Evolutionary conservation across 2,329 filamentous ascomycete species (phyloP).

Genomic region (Trichoderma simmonsii): DNA sequence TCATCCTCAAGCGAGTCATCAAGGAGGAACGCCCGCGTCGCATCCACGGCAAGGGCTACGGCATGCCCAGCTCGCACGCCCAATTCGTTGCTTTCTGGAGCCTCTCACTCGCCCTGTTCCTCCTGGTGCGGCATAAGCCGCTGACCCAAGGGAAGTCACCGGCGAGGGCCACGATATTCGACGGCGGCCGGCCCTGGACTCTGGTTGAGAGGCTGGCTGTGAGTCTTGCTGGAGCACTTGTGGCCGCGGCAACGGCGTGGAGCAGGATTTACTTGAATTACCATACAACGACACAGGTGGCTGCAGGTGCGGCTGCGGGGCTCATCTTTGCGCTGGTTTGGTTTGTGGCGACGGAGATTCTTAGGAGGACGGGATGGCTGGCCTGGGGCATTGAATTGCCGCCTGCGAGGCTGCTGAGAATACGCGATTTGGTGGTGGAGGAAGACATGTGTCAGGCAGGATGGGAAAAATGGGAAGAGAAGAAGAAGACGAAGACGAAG

Average conservation of each 20-base stretch:
- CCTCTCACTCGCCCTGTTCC: conserved; percentile 77
- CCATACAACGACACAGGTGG: conserved; percentile 82
- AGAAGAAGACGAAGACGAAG: conserved; percentile 36
- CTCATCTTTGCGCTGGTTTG: conserved; percentile 68
- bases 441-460: conserved; percentile 89
- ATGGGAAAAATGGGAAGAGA: conserved; percentile 84
- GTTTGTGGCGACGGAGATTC: conserved; percentile 69
- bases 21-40: conserved; percentile 85
- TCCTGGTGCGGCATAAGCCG: conserved; percentile 74
- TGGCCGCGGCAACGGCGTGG: conserved; percentile 68
- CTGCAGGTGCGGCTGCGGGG: conserved; percentile 74
- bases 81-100: conserved; percentile 95
- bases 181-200: conserved; percentile 49
- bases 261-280: conserved; percentile 91
- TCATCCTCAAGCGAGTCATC: conserved; percentile 81
- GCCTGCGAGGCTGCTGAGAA: conserved; percentile 61
- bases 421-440: conserved; percentile 79
- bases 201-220: conserved; percentile 56
- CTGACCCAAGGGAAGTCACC: conserved; percentile 24
- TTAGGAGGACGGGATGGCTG: conserved; percentile 67
- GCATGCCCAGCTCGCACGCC: conserved; percentile 92
- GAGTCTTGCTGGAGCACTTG: conserved; percentile 53
- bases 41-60: conserved; percentile 90
- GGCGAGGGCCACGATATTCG: background rate
- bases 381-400: conserved; percentile 68